phyloP scores from a whole-genome alignment of 2,329 filamentous ascomycete genomes.

The Trichoderma afroharzianum region DNA sequence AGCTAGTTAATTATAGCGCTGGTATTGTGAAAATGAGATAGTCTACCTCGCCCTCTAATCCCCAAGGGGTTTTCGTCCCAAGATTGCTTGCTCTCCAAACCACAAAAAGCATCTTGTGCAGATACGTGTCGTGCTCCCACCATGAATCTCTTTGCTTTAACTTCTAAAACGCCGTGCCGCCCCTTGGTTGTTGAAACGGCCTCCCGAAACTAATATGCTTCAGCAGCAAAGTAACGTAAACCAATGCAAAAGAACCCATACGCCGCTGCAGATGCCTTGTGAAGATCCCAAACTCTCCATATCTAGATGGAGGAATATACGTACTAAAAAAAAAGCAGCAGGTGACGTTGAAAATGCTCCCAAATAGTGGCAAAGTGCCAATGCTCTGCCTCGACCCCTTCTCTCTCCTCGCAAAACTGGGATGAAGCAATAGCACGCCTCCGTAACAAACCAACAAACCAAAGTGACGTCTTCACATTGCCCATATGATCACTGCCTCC shows the following conservation, averaged over 20 bases:
- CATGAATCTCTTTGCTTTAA: not conserved
- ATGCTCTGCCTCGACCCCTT: not conserved
- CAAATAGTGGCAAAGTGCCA: not conserved
- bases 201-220: not conserved
- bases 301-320: not conserved
- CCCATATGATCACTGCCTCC: not conserved
- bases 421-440: not conserved
- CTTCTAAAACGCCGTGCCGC: not conserved
- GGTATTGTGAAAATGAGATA: not conserved
- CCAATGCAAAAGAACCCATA: not conserved
- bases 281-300: not conserved
- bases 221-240: not conserved
- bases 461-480: not conserved
- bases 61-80: not conserved
- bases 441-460: not conserved
- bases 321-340: not conserved
- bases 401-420: not conserved
- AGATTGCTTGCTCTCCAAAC: not conserved
- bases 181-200: not conserved
- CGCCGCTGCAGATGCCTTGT: not conserved
- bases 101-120: not conserved
- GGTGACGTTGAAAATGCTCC: not conserved
- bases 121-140: not conserved
- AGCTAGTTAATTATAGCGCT: not conserved
- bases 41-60: not conserved